Evolutionary conservation across 371 early-diverging fungal species (phyloP).

Genomic region (Mortierella sp.): DNA sequence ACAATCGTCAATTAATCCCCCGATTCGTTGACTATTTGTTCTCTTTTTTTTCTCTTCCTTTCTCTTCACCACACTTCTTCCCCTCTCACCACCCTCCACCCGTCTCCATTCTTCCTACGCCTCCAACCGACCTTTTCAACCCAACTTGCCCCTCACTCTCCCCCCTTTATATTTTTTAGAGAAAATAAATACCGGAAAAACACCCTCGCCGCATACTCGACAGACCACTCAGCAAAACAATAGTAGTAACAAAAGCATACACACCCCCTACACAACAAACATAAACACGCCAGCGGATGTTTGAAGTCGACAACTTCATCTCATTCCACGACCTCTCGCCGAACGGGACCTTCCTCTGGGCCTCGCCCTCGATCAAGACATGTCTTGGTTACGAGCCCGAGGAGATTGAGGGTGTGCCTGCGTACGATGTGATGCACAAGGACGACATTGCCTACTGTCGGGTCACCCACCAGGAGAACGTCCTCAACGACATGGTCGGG

Average conservation of each 20-base stretch:
- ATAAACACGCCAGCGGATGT: constrained; percentile 27
- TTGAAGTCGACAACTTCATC: constrained; percentile 62
- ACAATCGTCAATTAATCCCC: too few species aligned
- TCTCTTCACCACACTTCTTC: background rate
- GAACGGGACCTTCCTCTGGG: constrained; percentile 60
- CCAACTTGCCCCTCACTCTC: background rate
- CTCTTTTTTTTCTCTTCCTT: background rate
- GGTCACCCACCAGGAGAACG: constrained; percentile 59
- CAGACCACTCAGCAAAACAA: background rate
- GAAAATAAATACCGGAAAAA: background rate
- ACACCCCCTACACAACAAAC: background rate
- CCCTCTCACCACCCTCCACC: background rate
- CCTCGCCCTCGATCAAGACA: constrained; percentile 64
- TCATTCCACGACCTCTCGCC: constrained; percentile 70
- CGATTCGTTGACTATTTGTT: too few species aligned
- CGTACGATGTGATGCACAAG: constrained; percentile 63
- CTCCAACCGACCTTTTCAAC: too few species aligned
- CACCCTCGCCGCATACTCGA: background rate
- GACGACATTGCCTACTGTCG: constrained; percentile 59
- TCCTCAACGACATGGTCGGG: constrained; percentile 64
- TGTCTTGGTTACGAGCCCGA: constrained; percentile 66
- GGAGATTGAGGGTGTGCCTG: constrained; percentile 62
- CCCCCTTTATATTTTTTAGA: background rate
- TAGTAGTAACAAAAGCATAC: background rate
- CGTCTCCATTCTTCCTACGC: background rate